Evolutionary conservation across 2,329 filamentous ascomycete species (phyloP).

Genomic region (Paecilomyces sp.): DNA sequence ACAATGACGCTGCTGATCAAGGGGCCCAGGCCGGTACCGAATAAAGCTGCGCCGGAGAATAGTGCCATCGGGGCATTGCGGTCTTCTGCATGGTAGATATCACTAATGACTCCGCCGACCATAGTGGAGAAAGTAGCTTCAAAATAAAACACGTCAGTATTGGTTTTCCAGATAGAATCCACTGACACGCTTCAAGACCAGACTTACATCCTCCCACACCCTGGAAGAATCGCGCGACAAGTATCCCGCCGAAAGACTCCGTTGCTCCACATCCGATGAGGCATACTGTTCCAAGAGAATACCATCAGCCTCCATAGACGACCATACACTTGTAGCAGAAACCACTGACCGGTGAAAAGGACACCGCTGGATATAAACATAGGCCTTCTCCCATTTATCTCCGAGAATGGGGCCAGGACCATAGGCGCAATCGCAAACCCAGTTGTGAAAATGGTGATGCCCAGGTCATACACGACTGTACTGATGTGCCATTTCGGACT

Average conservation of each 20-base stretch:
- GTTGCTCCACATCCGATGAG: slow-evolving; percentile 69
- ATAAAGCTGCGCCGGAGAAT: slow-evolving; percentile 71
- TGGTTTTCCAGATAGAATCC: not conserved
- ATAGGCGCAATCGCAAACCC: slow-evolving; percentile 82
- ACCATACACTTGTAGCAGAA: slow-evolving; percentile 23
- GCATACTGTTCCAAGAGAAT: slow-evolving; percentile 35
- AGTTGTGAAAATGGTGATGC: slow-evolving; percentile 73
- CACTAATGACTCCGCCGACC: slow-evolving; percentile 84
- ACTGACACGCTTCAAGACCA: slow-evolving; percentile 5
- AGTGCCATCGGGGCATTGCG: slow-evolving; percentile 86
- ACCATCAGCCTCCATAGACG: not conserved
- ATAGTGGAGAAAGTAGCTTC: slow-evolving; percentile 68
- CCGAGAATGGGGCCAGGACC: slow-evolving; percentile 37
- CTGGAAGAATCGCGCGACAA: slow-evolving; percentile 67
- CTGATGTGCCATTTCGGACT: slow-evolving; percentile 58
- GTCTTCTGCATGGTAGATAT: slow-evolving; percentile 71
- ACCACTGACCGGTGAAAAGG: slow-evolving; percentile 53
- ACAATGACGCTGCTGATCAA: slow-evolving; percentile 64
- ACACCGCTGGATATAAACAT: slow-evolving; percentile 70
- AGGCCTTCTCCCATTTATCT: slow-evolving; percentile 43
- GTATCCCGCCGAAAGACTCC: slow-evolving; percentile 61
- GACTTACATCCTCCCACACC: slow-evolving; percentile 66
- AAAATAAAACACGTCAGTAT: not conserved
- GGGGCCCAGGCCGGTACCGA: slow-evolving; percentile 74
- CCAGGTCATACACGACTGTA: slow-evolving; percentile 59